A percentile compares a stretch with the other conserved stretches of the same genome.
These are phyloP conservation scores for Euphorbia neoarborescens DNA, from an alignment of 441 rosid genomes.

Conservation along the genomic window DNA sequence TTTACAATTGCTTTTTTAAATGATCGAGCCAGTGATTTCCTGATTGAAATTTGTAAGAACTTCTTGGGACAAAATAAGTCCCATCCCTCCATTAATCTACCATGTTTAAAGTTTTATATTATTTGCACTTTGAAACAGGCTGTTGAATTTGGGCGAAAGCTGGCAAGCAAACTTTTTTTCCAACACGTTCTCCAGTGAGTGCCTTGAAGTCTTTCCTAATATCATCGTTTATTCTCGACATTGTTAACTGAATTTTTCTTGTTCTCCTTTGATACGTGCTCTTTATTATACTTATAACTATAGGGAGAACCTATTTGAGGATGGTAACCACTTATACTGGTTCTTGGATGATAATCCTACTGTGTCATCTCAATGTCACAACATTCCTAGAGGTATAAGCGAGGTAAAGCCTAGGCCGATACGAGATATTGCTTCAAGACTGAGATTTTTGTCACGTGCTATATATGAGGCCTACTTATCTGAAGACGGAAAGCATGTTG, in stretches of 20 bases:
- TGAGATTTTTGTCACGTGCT: slow-evolving; percentile 53
- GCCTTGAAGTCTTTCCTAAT: slow-evolving; percentile 2
- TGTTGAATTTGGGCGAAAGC: slow-evolving; percentile 71
- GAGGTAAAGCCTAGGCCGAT: slow-evolving; percentile 66
- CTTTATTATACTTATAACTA: slow-evolving; percentile 20
- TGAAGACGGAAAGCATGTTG: slow-evolving; percentile 71
- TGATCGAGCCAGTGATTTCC: not conserved
- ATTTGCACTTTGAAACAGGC: slow-evolving; percentile 38
- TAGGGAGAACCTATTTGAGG: slow-evolving; percentile 80
- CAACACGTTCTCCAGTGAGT: slow-evolving; percentile 71
- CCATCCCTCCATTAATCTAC: not conserved
- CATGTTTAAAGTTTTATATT: not conserved
- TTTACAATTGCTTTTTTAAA: not conserved
- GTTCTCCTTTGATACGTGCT: slow-evolving; percentile 9
- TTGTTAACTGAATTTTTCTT: slow-evolving; percentile 1
- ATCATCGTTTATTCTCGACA: slow-evolving; percentile 12
- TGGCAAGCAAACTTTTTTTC: slow-evolving; percentile 62
- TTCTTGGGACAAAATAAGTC: not conserved
- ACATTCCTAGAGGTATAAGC: slow-evolving; percentile 69
- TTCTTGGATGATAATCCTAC: slow-evolving; percentile 65
- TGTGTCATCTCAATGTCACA: slow-evolving; percentile 69
- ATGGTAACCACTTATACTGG: slow-evolving; percentile 68
- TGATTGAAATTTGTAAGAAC: not conserved
- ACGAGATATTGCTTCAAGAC: slow-evolving; percentile 58
- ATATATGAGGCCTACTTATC: slow-evolving; percentile 71